A percentile compares a stretch with the other conserved stretches of the same genome.
phyloP scores from a whole-genome alignment of 169 alveolate genomes.

The Theileria orientalis region DNA sequence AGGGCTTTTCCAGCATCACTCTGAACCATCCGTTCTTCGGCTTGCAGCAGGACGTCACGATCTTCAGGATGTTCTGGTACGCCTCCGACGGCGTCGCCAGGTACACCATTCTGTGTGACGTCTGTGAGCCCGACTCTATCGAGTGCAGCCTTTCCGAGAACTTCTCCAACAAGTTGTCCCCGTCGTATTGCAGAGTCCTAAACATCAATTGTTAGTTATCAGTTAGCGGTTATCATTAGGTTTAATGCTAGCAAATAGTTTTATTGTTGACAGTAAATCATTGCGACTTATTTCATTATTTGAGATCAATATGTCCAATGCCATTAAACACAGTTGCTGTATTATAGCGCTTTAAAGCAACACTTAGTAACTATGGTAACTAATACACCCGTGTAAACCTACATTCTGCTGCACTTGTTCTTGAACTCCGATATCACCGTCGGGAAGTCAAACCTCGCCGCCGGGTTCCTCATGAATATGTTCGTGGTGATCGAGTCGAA shows the following conservation, averaged over 20 bases:
- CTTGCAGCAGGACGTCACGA: constrained; percentile 57
- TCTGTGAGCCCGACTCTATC: constrained; percentile 39
- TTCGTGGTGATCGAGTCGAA: constrained; percentile 62
- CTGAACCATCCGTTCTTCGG: constrained; percentile 61
- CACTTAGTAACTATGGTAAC: no score
- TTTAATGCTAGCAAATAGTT: neutral
- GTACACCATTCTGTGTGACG: constrained; percentile 59
- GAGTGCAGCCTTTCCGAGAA: constrained; percentile 30
- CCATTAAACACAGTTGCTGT: no score
- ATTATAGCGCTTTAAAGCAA: no score
- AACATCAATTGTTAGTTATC: neutral
- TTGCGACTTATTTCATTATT: no score
- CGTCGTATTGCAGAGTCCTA: constrained; percentile 24
- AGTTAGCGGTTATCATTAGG: neutral
- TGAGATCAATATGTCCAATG: no score
- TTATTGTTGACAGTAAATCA: no score
- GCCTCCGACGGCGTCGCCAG: constrained; percentile 68
- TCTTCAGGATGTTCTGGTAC: constrained; percentile 55
- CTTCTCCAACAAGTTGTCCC: constrained; percentile 11
- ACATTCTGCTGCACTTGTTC: constrained; percentile 32
- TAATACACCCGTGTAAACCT: no score
- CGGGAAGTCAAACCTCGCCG: constrained; percentile 64
- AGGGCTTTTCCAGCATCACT: constrained; percentile 67
- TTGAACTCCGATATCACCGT: constrained; percentile 60
- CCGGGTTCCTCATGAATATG: constrained; percentile 54